phyloP scores from a whole-genome alignment of 2,329 filamentous ascomycete genomes.

The Aureobasidium mangrovei region DNA sequence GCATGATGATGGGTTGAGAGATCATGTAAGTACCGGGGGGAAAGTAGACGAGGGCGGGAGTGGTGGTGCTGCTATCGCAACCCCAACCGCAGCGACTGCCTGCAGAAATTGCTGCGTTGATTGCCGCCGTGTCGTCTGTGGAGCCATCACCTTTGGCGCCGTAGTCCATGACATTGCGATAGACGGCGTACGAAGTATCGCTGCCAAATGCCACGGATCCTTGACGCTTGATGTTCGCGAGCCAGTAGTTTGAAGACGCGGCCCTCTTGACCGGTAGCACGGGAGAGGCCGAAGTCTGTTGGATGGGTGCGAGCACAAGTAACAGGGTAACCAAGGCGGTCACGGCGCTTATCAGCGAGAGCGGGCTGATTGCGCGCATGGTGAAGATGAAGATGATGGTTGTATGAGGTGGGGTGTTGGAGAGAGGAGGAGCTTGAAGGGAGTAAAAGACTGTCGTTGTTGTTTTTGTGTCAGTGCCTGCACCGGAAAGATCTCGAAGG shows the following conservation, averaged over 20 bases:
- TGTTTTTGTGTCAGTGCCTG: slow-evolving; percentile 12
- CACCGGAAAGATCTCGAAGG: slow-evolving; percentile 5
- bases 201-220: slow-evolving; percentile 57
- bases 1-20: slow-evolving; percentile 67
- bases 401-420: not conserved
- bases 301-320: slow-evolving; percentile 2
- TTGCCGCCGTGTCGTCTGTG: slow-evolving; percentile 79
- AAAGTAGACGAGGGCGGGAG: slow-evolving; percentile 68
- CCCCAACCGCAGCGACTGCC: slow-evolving; percentile 69
- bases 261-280: slow-evolving; percentile 12
- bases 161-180: slow-evolving; percentile 40
- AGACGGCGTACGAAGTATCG: slow-evolving; percentile 51
- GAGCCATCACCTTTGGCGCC: slow-evolving; percentile 48
- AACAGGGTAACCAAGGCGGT: slow-evolving; percentile 9
- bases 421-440: slow-evolving; percentile 14
- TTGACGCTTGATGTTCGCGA: slow-evolving; percentile 59
- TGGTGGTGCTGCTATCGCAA: slow-evolving; percentile 77
- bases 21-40: slow-evolving; percentile 48
- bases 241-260: slow-evolving; percentile 54
- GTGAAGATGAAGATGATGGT: slow-evolving; percentile 8
- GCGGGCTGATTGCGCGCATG: slow-evolving; percentile 11
- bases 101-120: slow-evolving; percentile 73
- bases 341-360: slow-evolving; percentile 11
- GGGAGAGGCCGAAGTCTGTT: slow-evolving; percentile 9
- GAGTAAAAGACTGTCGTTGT: slow-evolving; percentile 9